phyloP scores from a whole-genome alignment of 768 basidiomycete species.

The Kwoniella europaea region DNA sequence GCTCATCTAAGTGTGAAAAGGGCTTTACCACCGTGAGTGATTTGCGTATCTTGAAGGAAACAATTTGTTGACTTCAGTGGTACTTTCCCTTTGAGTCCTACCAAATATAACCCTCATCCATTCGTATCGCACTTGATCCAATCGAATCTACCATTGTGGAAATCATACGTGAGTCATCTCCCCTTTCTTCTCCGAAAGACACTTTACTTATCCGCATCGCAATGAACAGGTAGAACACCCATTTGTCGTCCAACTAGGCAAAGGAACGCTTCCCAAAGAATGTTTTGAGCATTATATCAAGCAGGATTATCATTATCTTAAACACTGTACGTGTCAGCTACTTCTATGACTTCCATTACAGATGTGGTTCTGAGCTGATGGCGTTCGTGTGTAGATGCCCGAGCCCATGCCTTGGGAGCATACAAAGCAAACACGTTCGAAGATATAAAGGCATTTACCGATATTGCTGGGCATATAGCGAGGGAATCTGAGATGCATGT shows the following conservation, averaged over 20 bases:
- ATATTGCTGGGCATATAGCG: constrained; percentile 69
- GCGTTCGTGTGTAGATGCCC: constrained; percentile 39
- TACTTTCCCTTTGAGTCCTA: constrained; percentile 66
- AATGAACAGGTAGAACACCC: constrained; percentile 70
- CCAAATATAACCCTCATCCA: constrained; percentile 69
- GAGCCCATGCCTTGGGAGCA: constrained; percentile 68
- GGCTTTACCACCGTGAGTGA: constrained; percentile 67
- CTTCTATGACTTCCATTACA: no score
- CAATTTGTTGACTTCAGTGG: no score
- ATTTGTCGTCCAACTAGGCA: constrained; percentile 76
- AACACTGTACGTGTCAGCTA: constrained; percentile 61
- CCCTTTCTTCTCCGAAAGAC: constrained; percentile 28
- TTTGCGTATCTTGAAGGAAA: no score
- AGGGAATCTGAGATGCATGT: constrained; percentile 75
- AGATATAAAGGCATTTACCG: constrained; percentile 68
- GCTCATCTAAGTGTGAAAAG: constrained; percentile 66
- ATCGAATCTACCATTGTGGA: constrained; percentile 58
- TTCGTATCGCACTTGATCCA: constrained; percentile 71
- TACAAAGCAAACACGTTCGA: constrained; percentile 74
- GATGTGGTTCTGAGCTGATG: not conserved
- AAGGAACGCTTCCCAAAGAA: constrained; percentile 70
- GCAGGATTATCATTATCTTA: constrained; percentile 57
- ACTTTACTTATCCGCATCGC: not conserved
- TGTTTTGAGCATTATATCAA: constrained; percentile 83
- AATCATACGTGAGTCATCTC: constrained; percentile 66